Evolutionary conservation across 805 yeast species (phyloP).

Genomic region (Hermanozyma aechmeae): DNA sequence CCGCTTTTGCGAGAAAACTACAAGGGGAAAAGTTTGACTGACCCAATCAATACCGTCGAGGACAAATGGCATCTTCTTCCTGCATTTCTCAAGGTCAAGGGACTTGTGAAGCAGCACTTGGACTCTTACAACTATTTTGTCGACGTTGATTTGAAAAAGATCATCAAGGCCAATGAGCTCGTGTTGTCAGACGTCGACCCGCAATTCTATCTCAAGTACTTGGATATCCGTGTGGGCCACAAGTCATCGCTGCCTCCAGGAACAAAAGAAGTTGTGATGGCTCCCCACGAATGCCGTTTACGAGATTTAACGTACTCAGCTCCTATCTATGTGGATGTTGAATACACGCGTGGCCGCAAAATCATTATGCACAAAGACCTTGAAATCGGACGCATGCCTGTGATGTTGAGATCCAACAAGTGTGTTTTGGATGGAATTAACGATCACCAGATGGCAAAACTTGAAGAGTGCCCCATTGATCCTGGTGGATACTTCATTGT

Average conservation of each 20-base stretch:
- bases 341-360: constrained; percentile 90
- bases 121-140: constrained; percentile 98
- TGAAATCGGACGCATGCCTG: constrained; percentile 98
- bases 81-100: constrained; percentile 91
- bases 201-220: constrained; percentile 84
- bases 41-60: constrained; percentile 81
- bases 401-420: constrained; percentile 89
- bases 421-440: constrained; percentile 76
- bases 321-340: constrained; percentile 93
- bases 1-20: constrained; percentile 74
- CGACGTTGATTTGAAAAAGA: constrained; percentile 86
- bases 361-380: constrained; percentile 83
- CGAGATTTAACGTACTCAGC: constrained; percentile 93
- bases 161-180: constrained; percentile 81
- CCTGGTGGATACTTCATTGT: constrained; percentile 99
- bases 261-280: constrained; percentile 52
- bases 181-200: constrained; percentile 95
- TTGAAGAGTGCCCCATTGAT: constrained; percentile 92
- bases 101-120: constrained; percentile 92
- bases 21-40: constrained; percentile 80
- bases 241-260: constrained; percentile 45
- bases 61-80: constrained; percentile 97
- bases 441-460: constrained; percentile 76
- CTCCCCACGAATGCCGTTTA: constrained; percentile 93
- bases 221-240: constrained; percentile 88